Evolutionary conservation across 306 rosid genomes (phyloP), one percentile per base, ranked within the genome.

Genomic region (Vigna nakashimae): DNA sequence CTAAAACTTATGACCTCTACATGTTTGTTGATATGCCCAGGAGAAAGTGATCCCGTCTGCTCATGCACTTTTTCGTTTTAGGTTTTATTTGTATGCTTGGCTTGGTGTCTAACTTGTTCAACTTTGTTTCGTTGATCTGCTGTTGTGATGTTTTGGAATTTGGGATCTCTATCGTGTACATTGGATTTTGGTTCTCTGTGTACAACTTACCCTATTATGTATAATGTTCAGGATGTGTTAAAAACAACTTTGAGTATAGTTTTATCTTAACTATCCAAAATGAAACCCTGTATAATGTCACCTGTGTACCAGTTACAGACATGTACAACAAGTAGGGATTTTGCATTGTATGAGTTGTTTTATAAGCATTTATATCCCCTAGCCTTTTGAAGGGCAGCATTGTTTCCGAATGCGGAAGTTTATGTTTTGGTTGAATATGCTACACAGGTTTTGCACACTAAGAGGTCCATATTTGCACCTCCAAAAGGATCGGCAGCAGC

Each of bases 401-500:
- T 62, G 18, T 74, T 73, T 17, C 53, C 17, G 42, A 65, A 51
- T 81, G 65, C 62, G 75, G 40, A 16, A 56, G 71, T 76, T 40
- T 82, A 60, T 66, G 6, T 80, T 2, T 79, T 74, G 26, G 73
- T 53, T 74, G 64, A 79, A 79, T 84, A 64, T 75, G 83, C 71
- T 64, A 56, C 77, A 52, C 65, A 95, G 99, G 98, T 95, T 78
- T 80, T 95, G 64, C 96, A 89, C 57, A 87, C 98, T 15, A 92
- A 92, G 90, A 92, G 98, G 80, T 88, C 82, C 46, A 49, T 87
- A 26, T 92, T 95, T 86, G 99, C 99, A 0, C 98, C 98, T 34
- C 98, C 96, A 48, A 91, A 91, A 87, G 99, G 99, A 82, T 95
- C 98, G 13, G 99, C 99, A 22, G 99, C 99, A 46, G 97, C 97